Percentiles rank a stretch among this genome's conserved stretches.
Conservation (phyloP, 169 alveolate species). For the Perkinsus olseni region DNA sequence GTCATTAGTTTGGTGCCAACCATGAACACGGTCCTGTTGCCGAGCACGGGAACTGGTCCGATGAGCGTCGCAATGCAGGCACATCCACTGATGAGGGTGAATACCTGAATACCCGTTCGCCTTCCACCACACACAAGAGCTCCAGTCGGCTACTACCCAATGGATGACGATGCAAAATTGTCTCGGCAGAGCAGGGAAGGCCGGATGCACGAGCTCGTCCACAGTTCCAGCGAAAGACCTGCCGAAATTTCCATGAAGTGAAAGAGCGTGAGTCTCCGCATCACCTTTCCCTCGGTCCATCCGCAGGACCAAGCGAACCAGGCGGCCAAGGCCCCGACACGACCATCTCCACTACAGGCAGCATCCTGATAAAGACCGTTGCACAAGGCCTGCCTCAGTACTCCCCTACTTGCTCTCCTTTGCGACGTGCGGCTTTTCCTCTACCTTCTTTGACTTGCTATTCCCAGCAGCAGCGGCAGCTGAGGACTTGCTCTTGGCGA, state of each 20-base stretch:
- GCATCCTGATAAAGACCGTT: no score
- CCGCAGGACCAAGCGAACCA: neutral
- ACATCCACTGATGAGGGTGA: neutral
- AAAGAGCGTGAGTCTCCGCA: neutral
- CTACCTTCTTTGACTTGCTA: no score
- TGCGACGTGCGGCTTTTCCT: no score
- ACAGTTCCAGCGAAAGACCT: neutral
- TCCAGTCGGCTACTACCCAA: no score
- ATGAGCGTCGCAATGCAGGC: neutral
- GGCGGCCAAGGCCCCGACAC: neutral
- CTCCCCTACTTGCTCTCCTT: no score
- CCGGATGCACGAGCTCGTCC: neutral
- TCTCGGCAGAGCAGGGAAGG: neutral
- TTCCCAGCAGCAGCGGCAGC: no score
- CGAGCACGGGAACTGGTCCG: neutral
- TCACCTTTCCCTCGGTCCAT: neutral
- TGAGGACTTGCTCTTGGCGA: no score
- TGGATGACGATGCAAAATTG: neutral
- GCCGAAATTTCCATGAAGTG: neutral
- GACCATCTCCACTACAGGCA: neutral
- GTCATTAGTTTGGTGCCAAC: neutral
- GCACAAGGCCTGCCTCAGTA: no score
- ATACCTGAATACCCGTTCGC: neutral
- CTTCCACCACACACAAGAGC: neutral
- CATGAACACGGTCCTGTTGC: neutral